These are phyloP conservation scores for Spathaspora gorwiae DNA, from an alignment of 805 yeast genomes.

Conservation along the genomic window DNA sequence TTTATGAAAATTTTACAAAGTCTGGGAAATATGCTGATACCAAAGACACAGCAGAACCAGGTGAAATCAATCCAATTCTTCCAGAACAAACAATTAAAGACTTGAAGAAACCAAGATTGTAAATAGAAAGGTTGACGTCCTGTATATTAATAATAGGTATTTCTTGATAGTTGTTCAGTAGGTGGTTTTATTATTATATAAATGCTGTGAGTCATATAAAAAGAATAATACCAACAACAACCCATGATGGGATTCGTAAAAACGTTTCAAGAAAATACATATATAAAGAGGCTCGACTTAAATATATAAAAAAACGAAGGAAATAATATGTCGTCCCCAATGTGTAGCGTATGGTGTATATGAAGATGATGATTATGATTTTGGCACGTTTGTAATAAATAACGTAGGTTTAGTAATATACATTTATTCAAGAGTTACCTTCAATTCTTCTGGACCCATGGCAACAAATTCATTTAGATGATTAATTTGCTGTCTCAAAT, in stretches of 20 bases:
- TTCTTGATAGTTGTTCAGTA: no score
- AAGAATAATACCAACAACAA: background rate
- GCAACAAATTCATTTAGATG: slow-evolving; percentile 38
- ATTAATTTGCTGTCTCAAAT: slow-evolving; percentile 18
- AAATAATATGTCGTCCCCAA: no score
- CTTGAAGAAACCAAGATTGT: slow-evolving; percentile 33
- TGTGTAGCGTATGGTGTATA: no score
- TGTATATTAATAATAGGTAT: no score
- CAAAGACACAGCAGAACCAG: background rate
- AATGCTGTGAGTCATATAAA: background rate
- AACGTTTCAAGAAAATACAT: no score
- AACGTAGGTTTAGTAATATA: no score
- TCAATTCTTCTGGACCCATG: slow-evolving; percentile 30
- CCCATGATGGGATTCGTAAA: no score
- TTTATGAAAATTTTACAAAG: background rate
- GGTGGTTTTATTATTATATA: no score
- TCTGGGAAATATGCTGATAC: background rate
- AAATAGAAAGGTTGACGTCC: background rate
- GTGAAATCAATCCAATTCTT: background rate
- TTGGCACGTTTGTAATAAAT: no score
- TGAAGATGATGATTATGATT: no score
- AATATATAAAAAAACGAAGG: no score
- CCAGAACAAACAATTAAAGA: slow-evolving; percentile 13
- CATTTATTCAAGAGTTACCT: slow-evolving; percentile 29
- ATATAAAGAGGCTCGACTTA: no score